Percentiles rank a stretch among this genome's conserved stretches.
phyloP scores from a whole-genome alignment of 2,329 filamentous ascomycete species.

The Fusarium graminum region DNA sequence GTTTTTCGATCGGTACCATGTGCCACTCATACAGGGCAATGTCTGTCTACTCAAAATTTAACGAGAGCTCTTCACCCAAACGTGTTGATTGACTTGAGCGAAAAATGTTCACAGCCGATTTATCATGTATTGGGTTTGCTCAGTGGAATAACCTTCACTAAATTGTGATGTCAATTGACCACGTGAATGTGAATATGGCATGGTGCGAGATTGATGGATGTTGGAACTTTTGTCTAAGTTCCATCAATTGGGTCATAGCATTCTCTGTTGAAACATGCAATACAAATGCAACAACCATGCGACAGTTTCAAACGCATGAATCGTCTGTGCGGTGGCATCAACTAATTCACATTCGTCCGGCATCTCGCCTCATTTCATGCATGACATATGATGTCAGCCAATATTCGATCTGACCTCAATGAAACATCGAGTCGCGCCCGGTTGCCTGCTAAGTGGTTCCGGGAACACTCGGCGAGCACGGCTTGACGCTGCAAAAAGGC shows the following conservation, averaged over 20 bases:
- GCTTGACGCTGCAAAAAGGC: too few relatives aligned
- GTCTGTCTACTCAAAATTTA: too few relatives aligned
- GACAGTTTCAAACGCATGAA: not conserved
- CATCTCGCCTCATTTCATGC: not conserved
- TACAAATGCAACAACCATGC: conserved; percentile 6
- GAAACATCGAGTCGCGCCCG: too few relatives aligned
- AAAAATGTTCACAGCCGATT: too few relatives aligned
- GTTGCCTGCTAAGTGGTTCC: too few relatives aligned
- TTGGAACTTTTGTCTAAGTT: not conserved
- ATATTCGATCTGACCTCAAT: not conserved
- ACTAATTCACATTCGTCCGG: not conserved
- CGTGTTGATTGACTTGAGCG: too few relatives aligned
- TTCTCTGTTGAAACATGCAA: conserved; percentile 12
- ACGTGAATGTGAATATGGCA: not conserved
- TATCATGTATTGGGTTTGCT: too few relatives aligned
- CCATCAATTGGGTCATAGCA: not conserved
- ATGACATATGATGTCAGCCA: not conserved
- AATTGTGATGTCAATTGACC: not conserved
- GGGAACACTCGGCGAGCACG: too few relatives aligned
- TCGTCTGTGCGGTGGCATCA: not conserved
- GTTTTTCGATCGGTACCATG: not conserved
- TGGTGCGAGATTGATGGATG: not conserved
- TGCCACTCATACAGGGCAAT: not conserved
- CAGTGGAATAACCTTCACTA: not conserved
- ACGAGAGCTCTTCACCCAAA: too few relatives aligned